phyloP scores from a whole-genome alignment of 352 stramenopile species.

The Phytophthora cactorum region DNA sequence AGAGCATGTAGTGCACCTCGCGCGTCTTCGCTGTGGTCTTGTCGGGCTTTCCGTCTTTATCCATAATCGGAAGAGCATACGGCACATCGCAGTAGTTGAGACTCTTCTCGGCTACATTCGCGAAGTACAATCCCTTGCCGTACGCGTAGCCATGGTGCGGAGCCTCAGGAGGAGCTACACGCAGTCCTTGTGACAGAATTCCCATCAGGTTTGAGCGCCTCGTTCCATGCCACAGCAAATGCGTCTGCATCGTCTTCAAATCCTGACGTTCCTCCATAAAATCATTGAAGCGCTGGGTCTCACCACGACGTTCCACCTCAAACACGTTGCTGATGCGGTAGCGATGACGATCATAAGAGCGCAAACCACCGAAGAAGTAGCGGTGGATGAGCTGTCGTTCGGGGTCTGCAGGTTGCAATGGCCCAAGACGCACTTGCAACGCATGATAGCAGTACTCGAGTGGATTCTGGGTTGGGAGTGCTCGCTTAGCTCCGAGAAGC shows the following conservation, averaged over 20 bases:
- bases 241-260: constrained; percentile 46
- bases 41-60: constrained; percentile 41
- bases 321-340: no score
- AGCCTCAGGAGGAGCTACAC: constrained; percentile 86
- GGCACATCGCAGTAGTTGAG: constrained; percentile 70
- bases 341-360: no score
- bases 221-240: constrained; percentile 88
- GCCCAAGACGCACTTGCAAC: no score
- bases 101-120: constrained; percentile 80
- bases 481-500: no score
- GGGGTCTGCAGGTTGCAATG: no score
- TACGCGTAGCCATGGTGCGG: constrained; percentile 85
- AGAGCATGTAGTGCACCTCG: constrained; percentile 72
- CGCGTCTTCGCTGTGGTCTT: constrained; percentile 21
- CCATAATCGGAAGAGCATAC: constrained; percentile 51
- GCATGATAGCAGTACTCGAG: no score
- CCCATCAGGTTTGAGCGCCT: constrained; percentile 86
- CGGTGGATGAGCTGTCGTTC: no score
- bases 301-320: constrained; percentile 62
- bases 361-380: no score
- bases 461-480: no score
- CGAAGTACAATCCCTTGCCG: constrained; percentile 90
- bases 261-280: constrained; percentile 45
- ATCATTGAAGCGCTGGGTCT: constrained; percentile 57
- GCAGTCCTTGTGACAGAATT: constrained; percentile 83